Conservation (phyloP, 495 filamentous ascomycete species). For the Aspergillus campestris region DNA sequence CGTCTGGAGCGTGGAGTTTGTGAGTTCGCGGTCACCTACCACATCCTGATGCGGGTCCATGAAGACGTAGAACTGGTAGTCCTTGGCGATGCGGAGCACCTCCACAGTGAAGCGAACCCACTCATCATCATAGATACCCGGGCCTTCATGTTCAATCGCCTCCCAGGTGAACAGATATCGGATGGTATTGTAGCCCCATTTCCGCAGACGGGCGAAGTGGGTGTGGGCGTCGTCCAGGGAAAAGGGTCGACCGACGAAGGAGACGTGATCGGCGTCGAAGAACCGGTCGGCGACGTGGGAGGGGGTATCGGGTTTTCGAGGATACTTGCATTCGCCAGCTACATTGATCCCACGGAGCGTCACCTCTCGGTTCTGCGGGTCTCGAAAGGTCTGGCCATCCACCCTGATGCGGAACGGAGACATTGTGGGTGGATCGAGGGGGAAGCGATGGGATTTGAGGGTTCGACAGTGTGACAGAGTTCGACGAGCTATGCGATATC, state of each 20-base stretch:
- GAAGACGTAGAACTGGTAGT: slow-evolving; percentile 90
- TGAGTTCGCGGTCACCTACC: slow-evolving; percentile 37
- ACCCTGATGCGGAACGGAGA: slow-evolving; percentile 53
- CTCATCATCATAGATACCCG: slow-evolving; percentile 90
- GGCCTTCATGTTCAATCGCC: slow-evolving; percentile 89
- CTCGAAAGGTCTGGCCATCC: slow-evolving; percentile 73
- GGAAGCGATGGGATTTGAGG: no score
- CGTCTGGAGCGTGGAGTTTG: no score
- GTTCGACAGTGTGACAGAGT: no score
- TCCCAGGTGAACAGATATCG: slow-evolving; percentile 98
- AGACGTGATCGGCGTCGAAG: slow-evolving; percentile 88
- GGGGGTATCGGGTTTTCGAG: slow-evolving; percentile 67
- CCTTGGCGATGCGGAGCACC: slow-evolving; percentile 71
- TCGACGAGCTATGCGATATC: no score
- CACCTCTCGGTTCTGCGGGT: slow-evolving; percentile 58
- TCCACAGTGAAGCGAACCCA: slow-evolving; percentile 88
- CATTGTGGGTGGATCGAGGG: slow-evolving; percentile 21
- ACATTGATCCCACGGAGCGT: slow-evolving; percentile 63
- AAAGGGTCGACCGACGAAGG: slow-evolving; percentile 83
- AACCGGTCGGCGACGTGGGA: slow-evolving; percentile 73
- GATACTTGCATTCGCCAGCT: slow-evolving; percentile 61
- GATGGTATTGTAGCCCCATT: slow-evolving; percentile 91
- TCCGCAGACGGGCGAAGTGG: slow-evolving; percentile 80
- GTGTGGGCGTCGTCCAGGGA: slow-evolving; percentile 69
- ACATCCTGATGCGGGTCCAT: slow-evolving; percentile 99